Evolutionary conservation across 2,329 filamentous ascomycete species (phyloP).

Genomic region (Trichoderma sp.): DNA sequence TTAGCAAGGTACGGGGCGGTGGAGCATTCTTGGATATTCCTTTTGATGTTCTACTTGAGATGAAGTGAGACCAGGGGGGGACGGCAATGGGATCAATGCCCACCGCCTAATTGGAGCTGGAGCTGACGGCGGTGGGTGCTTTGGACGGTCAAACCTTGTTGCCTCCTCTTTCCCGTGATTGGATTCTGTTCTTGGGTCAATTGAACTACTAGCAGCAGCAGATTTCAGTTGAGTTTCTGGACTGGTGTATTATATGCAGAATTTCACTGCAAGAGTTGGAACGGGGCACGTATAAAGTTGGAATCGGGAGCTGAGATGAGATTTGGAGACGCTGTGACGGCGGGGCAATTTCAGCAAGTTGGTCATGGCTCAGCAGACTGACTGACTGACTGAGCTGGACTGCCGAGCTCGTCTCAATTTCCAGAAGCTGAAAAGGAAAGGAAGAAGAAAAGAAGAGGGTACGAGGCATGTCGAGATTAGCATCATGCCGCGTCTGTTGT

Average conservation of each 20-base stretch:
- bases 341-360: background rate
- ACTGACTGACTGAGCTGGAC: background rate
- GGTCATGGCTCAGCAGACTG: background rate
- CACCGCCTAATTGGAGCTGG: background rate
- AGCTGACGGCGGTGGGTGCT: background rate
- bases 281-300: background rate
- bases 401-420: background rate
- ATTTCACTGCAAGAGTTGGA: background rate
- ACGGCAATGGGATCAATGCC: background rate
- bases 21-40: background rate
- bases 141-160: background rate
- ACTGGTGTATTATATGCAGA: background rate
- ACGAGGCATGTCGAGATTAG: background rate
- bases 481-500: background rate
- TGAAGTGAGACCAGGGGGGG: background rate
- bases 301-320: background rate
- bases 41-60: background rate
- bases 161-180: too few species aligned
- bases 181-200: background rate
- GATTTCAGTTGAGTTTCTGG: background rate
- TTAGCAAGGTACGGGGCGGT: slow-evolving; percentile 4
- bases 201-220: background rate
- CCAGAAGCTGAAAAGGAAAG: background rate
- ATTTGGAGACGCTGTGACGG: background rate
- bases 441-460: background rate